Evolutionary conservation across 148 eudicot species (phyloP), one percentile per base, ranked within the genome.

Genomic region (Camellia lanceoleosa): DNA sequence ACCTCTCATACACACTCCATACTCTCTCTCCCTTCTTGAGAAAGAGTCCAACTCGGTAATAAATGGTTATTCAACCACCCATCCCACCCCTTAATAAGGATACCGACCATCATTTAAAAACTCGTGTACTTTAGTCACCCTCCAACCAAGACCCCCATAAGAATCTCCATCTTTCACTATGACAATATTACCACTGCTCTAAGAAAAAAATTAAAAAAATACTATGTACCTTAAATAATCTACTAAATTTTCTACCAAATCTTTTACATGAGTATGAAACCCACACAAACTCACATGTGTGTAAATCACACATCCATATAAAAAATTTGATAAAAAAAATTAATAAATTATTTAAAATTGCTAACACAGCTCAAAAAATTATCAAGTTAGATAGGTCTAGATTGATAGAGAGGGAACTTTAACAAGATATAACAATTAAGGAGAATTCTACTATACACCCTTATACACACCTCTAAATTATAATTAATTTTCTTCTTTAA

Each of bases 51-150:
- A 46, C 56, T 13, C 19, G 30, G 51, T 64, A 77, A 54, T 67
- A 58, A 66, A 78, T 52, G 77, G 77, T 52, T 12, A 23, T 67
- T 56, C 74, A 81, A 81, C 79, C 44, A 81, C 83, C 74, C 66
- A 67, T 23, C 43, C 20, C 38, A 54, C 79, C 67, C 49, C 65
- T n/a, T 55, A 58, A 66, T 42, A 80, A 52, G 82, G 20, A 80
- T 11, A 65, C 83, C 83, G 67, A 75, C 79, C 79, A 55, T 41
- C 30, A 42, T 42, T 66, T 66, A 75, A 64, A 51, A 58, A 74
- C 44, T 64, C 76, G 11, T 23, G 70, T 67, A 62, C 72, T 54
- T 55, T 55, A 8, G 43, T 52, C 60, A 61, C n/a, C 44, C 2
- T 8, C 51, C 67, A 19, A 19, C 44, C 18, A 2, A 78, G 44